Base-by-base conservation (phyloP, 768 basidiomycete species). In the Panaeolus cyanescens region DNA sequence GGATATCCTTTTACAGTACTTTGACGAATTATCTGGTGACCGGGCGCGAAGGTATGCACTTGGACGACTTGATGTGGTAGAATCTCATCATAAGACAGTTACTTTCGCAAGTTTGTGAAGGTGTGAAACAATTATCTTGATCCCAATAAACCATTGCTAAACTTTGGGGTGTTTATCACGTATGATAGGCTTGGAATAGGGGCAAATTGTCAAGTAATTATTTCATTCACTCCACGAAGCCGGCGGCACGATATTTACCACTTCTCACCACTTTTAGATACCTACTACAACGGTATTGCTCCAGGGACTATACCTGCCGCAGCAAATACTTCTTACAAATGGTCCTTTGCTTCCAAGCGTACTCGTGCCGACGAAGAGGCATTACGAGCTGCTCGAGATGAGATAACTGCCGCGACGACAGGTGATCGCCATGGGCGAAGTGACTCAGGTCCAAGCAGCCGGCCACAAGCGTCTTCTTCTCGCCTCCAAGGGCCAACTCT, bases 91-190 rank as follows among this genome's bases (percentile, higher is more conserved):
- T 66, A 70, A 61, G 59, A 25, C 61, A 93, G 92, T 68, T 95
- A 96, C 71, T 98, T 98, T 71, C 88, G 90, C 68, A 96, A 95
- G 75, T 97, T 98, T 68, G 88, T 95, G 37, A 92, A 91, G 82
- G 89, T 89, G 69, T 65, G 76, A 55, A 39, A 40, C 28, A 20
- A 4, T 13, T 28, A 67, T 17, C 32, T 31, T 39, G 20, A 8
- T 37, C 13, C 50, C 32, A 59, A 28, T 42, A 39, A 62, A 17
- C 32, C 17, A 57, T 45, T 28, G 30, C 61, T 42, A 12, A 61
- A 62, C 25, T 22, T 15, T 22, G 10, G 13, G 6, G 15, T 28
- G 7, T 13, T 56, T 10, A 37, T 59, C 45, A 28, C 50, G 58
- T 50, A 55, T 28, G 19, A 34, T 67, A 92, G 84, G 86, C 86